Percentiles rank a stretch among this genome's conserved stretches.
phyloP scores from a whole-genome alignment of 2,329 filamentous ascomycete species.

The Tolypocladium cylindrosporum region DNA sequence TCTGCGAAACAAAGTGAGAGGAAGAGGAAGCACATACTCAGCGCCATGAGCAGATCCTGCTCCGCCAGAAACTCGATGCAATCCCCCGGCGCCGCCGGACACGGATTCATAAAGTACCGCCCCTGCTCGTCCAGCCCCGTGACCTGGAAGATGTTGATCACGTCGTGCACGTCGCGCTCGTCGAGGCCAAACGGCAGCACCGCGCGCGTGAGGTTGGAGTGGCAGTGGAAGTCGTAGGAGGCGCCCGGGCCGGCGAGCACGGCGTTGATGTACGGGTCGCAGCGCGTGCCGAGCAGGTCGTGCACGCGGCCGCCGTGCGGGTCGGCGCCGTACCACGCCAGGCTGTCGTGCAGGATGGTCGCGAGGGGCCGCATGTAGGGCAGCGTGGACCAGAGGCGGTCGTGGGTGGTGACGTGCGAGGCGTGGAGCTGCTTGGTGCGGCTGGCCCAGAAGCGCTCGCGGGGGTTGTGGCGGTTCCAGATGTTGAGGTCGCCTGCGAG shows the following conservation, averaged over 20 bases:
- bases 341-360: conserved; percentile 60
- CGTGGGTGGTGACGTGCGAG: conserved; percentile 60
- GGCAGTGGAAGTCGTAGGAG: conserved; percentile 73
- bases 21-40: conserved; percentile 28
- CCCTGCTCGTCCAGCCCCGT: conserved; percentile 65
- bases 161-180: conserved; percentile 73
- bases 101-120: conserved; percentile 65
- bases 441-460: conserved; percentile 74
- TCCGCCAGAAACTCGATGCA: conserved; percentile 74
- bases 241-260: conserved; percentile 51
- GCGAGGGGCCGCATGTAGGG: conserved; percentile 68
- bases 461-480: conserved; percentile 67
- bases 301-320: conserved; percentile 59
- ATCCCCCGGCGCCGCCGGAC: conserved; percentile 43
- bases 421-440: conserved; percentile 71
- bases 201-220: conserved; percentile 69
- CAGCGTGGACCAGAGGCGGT: conserved; percentile 68
- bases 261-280: conserved; percentile 74
- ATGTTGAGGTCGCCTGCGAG: conserved; percentile 63
- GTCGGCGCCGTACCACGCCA: conserved; percentile 51
- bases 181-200: conserved; percentile 57
- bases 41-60: conserved; percentile 56
- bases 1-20: too few relatives aligned
- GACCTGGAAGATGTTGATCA: conserved; percentile 79
- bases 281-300: conserved; percentile 72